Conservation (phyloP, 306 rosid genomes). For the Vigna radiata region DNA sequence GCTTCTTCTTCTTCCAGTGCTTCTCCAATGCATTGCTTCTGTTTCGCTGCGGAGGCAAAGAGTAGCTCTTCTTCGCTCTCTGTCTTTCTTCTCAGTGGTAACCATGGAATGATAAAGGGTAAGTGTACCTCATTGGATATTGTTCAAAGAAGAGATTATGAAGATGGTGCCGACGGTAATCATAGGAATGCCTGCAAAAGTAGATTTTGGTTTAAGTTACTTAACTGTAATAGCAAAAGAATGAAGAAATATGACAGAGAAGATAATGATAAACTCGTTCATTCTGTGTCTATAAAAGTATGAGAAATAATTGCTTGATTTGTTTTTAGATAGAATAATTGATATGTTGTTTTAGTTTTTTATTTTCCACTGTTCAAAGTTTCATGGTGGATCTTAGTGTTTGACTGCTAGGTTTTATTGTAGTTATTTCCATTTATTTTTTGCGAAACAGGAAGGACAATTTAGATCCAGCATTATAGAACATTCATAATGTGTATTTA, state of each 20-base stretch:
- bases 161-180: background rate
- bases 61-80: slow-evolving; percentile 31
- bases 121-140: slow-evolving; percentile 55
- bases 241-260: slow-evolving; percentile 20
- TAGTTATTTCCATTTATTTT: background rate
- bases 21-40: slow-evolving; percentile 53
- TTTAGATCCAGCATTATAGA: background rate
- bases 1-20: slow-evolving; percentile 56
- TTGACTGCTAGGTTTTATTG: background rate
- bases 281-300: slow-evolving; percentile 42
- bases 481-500: slow-evolving; percentile 9
- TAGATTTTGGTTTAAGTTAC: slow-evolving; percentile 64
- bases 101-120: slow-evolving; percentile 50
- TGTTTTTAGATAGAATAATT: background rate
- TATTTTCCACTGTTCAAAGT: background rate
- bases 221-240: slow-evolving; percentile 52
- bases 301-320: slow-evolving; percentile 31
- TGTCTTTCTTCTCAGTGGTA: slow-evolving; percentile 38
- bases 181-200: slow-evolving; percentile 35
- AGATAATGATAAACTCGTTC: slow-evolving; percentile 28
- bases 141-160: slow-evolving; percentile 39
- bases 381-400: background rate
- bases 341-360: background rate
- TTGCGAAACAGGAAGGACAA: background rate
- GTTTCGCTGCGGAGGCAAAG: slow-evolving; percentile 37